phyloP scores from a whole-genome alignment of 305 asterid genomes.

The Fraxinus velutina region DNA sequence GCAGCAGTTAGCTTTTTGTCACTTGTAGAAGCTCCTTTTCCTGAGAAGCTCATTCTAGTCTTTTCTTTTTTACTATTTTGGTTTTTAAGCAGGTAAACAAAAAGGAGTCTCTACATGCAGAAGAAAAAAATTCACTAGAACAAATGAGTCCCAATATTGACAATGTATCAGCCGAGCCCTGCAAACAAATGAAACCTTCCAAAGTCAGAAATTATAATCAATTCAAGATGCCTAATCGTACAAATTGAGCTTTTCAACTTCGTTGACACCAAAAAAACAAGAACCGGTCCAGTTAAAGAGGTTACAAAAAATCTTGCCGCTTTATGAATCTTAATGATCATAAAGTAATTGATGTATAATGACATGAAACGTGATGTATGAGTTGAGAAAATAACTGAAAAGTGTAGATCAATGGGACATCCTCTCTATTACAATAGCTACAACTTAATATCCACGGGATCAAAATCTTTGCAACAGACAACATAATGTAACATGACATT shows the following conservation, averaged over 20 bases:
- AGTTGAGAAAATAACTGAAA: neutral
- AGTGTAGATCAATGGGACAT: neutral
- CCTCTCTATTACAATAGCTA: neutral
- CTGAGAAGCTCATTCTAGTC: constrained; percentile 56
- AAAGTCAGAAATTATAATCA: constrained; percentile 23
- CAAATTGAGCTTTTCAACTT: neutral
- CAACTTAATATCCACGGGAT: neutral
- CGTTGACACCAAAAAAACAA: neutral
- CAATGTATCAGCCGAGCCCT: constrained; percentile 60
- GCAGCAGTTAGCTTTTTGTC: constrained; percentile 47
- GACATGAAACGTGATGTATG: neutral
- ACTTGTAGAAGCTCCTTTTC: constrained; percentile 58
- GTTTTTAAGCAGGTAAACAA: neutral
- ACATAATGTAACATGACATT: neutral
- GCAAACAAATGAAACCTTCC: constrained; percentile 26
- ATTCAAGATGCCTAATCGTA: neutral
- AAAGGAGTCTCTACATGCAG: constrained; percentile 28
- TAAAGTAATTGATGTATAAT: neutral
- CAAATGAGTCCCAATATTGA: constrained; percentile 13
- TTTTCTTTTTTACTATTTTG: constrained; percentile 3
- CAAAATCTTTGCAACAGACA: neutral
- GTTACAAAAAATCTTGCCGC: neutral
- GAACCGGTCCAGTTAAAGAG: neutral
- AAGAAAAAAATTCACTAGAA: constrained; percentile 20
- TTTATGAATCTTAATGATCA: neutral